Evolutionary conservation across 2,329 filamentous ascomycete species (phyloP), one percentile per base, ranked within the genome.

Genomic region (Fonsecaea pugnacius): DNA sequence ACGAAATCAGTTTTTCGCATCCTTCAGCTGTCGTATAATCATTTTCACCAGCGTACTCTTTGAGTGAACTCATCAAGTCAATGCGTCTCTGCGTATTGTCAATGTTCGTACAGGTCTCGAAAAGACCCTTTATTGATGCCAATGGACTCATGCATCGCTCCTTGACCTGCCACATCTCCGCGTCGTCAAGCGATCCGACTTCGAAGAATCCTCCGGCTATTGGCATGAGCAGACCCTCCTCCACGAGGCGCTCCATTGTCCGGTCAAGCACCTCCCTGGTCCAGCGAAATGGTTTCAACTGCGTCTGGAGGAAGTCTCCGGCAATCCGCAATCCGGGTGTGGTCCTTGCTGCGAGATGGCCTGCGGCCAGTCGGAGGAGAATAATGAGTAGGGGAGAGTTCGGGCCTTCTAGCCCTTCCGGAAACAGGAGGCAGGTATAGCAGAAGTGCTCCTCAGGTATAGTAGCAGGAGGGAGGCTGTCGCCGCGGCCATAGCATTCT

Each of bases 381-480:
- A 61, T 40, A 30, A 58, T 58, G 63, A 57, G 58, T 30, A 59
- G 38, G 18, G 63, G 58, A 10, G 35, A 46, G 12, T 62, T 40
- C n/a, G 16, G 18, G 12, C 32, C 1, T 7, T 35, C 30, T 24
- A 52, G 38, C 24, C 64, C 52, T 53, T 51, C 33, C 6, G 64
- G 48, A 21, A 60, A 66, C 54, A 68, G 50, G 12, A 68, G 52
- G 32, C 66, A 68, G 18, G 53, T 66, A 40, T 68, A 68, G 50
- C 66, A 68, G 40, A 64, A 58, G 18, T 63, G 61, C 33, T 67
- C 60, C 12, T 21, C 12, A 33, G 55, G 33, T 35, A n/a, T 14
- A 6, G 55, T 35, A 33, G 18, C 6, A 24, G 35, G 6, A 6
- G 46, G 3, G 27, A 35, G 27, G 32, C 8, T 32, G 33, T 53